Evolutionary conservation across 2,329 filamentous ascomycete species (phyloP).

Genomic region (Alternaria solani): DNA sequence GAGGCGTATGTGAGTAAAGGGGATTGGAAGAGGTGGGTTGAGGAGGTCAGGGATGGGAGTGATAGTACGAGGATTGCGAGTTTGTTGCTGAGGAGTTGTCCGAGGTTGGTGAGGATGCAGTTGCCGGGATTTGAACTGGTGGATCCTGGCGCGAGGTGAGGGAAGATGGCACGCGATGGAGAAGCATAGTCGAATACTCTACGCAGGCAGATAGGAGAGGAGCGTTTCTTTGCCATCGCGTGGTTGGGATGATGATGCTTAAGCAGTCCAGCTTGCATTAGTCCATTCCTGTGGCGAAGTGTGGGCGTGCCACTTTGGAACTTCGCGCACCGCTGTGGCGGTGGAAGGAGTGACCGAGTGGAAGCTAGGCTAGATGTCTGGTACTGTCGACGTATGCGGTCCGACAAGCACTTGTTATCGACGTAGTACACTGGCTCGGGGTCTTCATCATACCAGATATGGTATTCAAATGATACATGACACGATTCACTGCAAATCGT

Average conservation of each 20-base stretch:
- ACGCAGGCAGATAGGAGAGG: no score
- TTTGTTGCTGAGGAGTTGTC: slow-evolving; percentile 24
- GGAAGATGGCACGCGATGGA: no score
- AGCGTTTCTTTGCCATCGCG: no score
- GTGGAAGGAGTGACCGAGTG: background rate
- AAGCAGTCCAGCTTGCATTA: background rate
- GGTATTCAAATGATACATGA: background rate
- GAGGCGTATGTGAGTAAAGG: slow-evolving; percentile 6
- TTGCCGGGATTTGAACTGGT: slow-evolving; percentile 28
- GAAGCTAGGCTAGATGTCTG: background rate
- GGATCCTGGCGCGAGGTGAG: slow-evolving; percentile 16
- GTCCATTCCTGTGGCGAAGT: background rate
- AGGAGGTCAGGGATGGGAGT: slow-evolving; percentile 17
- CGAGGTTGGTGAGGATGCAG: slow-evolving; percentile 17
- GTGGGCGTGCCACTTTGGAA: no score
- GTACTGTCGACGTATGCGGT: background rate
- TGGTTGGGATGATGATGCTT: background rate
- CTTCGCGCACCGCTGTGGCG: no score
- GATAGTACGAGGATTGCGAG: slow-evolving; percentile 23
- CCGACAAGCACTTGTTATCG: background rate
- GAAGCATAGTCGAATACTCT: no score
- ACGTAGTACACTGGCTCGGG: background rate
- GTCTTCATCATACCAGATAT: background rate
- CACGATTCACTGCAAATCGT: background rate
- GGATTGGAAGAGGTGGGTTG: slow-evolving; percentile 16